Percentiles rank a stretch among this genome's conserved stretches.
Conservation (phyloP, 106 monocot genomes). For the Xerophyta viscosa region DNA sequence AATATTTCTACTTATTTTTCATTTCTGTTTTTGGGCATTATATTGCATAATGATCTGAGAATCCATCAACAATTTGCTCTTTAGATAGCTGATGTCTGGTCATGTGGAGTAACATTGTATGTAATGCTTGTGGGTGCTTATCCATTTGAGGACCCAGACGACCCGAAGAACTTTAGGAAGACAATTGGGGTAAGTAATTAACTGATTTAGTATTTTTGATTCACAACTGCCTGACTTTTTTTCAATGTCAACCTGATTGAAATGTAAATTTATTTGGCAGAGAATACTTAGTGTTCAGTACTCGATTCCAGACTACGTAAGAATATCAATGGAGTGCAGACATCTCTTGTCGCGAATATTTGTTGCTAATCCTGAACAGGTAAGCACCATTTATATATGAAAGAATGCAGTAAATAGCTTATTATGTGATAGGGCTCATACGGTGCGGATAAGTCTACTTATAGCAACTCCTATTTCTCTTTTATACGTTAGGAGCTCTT, state of each 20-base stretch:
- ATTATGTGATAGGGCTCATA: neutral
- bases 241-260: neutral
- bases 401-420: neutral
- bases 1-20: neutral
- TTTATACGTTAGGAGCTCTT: too few species aligned
- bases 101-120: conserved; percentile 84
- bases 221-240: neutral
- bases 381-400: conserved; percentile 1
- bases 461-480: too few species aligned
- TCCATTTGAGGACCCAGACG: conserved; percentile 79
- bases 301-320: conserved; percentile 58
- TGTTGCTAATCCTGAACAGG: conserved; percentile 56
- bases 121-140: conserved; percentile 81
- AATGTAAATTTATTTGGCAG: conserved; percentile 15
- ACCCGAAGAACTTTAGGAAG: conserved; percentile 69
- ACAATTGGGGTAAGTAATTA: conserved; percentile 40
- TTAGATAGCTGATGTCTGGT: conserved; percentile 90
- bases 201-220: neutral
- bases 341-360: conserved; percentile 62
- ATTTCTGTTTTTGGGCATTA: too few species aligned
- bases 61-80: neutral
- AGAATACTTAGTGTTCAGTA: conserved; percentile 61
- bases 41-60: neutral
- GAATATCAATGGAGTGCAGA: conserved; percentile 46
- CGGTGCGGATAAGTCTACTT: too few species aligned